A percentile compares a stretch with the other conserved stretches of the same genome.
Conservation (phyloP, 495 filamentous ascomycete genomes). For the Daldinia concentrica region DNA sequence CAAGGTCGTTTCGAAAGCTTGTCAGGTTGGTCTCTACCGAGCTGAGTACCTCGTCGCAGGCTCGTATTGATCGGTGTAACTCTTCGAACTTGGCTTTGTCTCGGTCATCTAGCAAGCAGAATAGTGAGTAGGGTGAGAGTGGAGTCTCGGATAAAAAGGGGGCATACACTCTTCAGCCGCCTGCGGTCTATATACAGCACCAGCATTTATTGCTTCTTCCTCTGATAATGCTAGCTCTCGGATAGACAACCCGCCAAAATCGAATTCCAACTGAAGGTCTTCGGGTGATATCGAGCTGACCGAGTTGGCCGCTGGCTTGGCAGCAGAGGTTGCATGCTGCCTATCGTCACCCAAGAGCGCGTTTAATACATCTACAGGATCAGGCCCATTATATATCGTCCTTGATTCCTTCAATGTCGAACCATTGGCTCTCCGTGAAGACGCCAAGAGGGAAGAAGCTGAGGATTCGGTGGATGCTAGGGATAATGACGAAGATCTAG, state of each 20-base stretch:
- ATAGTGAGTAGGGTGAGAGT: conserved; percentile 40
- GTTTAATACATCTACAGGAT: conserved; percentile 78
- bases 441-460: conserved; percentile 71
- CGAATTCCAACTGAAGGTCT: conserved; percentile 65
- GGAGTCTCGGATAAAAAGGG: conserved; percentile 11
- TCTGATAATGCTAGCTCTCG: conserved; percentile 70
- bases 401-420: conserved; percentile 68
- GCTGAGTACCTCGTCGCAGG: conserved; percentile 91
- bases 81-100: conserved; percentile 92
- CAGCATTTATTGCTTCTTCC: conserved; percentile 48
- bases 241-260: conserved; percentile 80
- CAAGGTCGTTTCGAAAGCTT: conserved; percentile 91
- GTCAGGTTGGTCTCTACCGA: conserved; percentile 92
- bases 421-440: conserved; percentile 70
- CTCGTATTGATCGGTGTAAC: conserved; percentile 85
- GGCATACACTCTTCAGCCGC: conserved; percentile 79
- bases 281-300: conserved; percentile 52
- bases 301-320: conserved; percentile 16
- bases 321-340: conserved; percentile 27
- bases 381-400: conserved; percentile 64
- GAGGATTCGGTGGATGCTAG: conserved; percentile 74
- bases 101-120: conserved; percentile 69
- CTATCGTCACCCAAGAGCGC: conserved; percentile 69
- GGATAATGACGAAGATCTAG: conserved; percentile 71
- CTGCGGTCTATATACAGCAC: conserved; percentile 67